A percentile compares a stretch with the other conserved stretches of the same genome.
Conservation (phyloP, 129 eudicot genomes). For the Chrysanthemum makinoi region DNA sequence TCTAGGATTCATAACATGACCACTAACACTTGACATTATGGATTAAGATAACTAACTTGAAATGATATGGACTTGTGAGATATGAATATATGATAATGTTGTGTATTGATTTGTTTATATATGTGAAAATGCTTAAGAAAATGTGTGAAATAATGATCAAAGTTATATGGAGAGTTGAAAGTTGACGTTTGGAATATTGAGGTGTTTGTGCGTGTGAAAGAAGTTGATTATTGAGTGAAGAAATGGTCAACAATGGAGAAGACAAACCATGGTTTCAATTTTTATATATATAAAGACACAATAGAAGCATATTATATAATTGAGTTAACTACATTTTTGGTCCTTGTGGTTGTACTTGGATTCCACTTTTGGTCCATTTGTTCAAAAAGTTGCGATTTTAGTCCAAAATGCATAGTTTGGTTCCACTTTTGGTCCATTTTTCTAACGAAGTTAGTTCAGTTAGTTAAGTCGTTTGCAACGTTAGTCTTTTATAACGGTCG, state of each 20-base stretch:
- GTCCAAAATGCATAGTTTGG: too few relatives aligned
- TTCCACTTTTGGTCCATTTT: too few relatives aligned
- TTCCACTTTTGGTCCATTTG: too few relatives aligned
- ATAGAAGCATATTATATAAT: constrained; percentile 9
- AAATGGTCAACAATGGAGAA: constrained; percentile 27
- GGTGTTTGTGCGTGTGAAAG: constrained; percentile 18
- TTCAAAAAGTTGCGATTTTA: too few relatives aligned
- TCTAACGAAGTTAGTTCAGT: too few relatives aligned
- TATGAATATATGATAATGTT: background rate
- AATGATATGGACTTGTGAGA: background rate
- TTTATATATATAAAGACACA: background rate
- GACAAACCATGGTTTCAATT: constrained; percentile 11
- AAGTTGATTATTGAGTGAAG: constrained; percentile 24
- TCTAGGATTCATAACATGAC: constrained; percentile 15
- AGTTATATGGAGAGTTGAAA: constrained; percentile 6
- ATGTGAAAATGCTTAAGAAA: background rate
- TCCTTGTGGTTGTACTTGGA: too few relatives aligned
- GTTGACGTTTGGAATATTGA: background rate
- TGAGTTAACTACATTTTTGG: too few relatives aligned
- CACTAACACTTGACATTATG: constrained; percentile 37
- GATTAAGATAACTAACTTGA: too few relatives aligned
- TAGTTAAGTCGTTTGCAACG: too few relatives aligned
- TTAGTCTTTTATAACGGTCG: too few relatives aligned
- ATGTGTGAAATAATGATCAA: constrained; percentile 17
- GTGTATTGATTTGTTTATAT: background rate